Evolutionary conservation across 2,329 filamentous ascomycete species (phyloP).

Genomic region (Diaporthe capsici): DNA sequence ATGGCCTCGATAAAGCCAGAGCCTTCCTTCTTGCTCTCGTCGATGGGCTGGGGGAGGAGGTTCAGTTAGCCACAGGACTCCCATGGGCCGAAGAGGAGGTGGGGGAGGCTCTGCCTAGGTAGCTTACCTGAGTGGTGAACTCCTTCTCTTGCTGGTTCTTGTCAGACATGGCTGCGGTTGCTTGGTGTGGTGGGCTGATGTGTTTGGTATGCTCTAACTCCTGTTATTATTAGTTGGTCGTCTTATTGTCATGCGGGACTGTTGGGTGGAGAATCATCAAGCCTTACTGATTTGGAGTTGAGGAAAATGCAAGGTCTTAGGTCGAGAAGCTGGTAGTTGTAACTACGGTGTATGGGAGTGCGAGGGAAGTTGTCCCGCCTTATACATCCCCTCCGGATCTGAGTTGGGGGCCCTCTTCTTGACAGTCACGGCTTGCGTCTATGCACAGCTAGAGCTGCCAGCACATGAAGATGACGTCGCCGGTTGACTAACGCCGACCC

Average conservation of each 20-base stretch:
- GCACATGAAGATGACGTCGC: slow-evolving; percentile 41
- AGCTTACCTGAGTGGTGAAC: slow-evolving; percentile 58
- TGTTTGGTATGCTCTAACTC: not conserved
- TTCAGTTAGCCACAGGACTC: slow-evolving; percentile 22
- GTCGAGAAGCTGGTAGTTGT: not conserved
- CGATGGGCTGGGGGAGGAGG: slow-evolving; percentile 46
- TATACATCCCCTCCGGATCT: slow-evolving; percentile 32
- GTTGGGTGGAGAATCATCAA: not conserved
- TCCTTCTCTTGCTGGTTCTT: slow-evolving; percentile 55
- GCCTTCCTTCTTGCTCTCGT: slow-evolving; percentile 56
- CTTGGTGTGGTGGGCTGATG: not conserved
- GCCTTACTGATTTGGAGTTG: slow-evolving; percentile 16
- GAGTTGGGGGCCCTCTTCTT: slow-evolving; percentile 9
- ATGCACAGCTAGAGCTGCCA: slow-evolving; percentile 18
- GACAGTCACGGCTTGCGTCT: slow-evolving; percentile 1
- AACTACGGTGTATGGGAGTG: not conserved
- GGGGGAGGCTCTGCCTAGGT: not conserved
- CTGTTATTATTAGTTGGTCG: slow-evolving; percentile 1
- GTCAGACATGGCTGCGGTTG: slow-evolving; percentile 36
- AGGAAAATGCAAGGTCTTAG: not conserved
- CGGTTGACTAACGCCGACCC: slow-evolving; percentile 33
- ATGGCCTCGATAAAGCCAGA: slow-evolving; percentile 51
- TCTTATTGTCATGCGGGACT: not conserved
- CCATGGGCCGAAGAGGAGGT: not conserved
- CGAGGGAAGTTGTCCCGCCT: slow-evolving; percentile 37